A percentile compares a stretch with the other conserved stretches of the same genome.
phyloP scores from a whole-genome alignment of 2,329 filamentous ascomycete species.

The Graphilbum fragrans region DNA sequence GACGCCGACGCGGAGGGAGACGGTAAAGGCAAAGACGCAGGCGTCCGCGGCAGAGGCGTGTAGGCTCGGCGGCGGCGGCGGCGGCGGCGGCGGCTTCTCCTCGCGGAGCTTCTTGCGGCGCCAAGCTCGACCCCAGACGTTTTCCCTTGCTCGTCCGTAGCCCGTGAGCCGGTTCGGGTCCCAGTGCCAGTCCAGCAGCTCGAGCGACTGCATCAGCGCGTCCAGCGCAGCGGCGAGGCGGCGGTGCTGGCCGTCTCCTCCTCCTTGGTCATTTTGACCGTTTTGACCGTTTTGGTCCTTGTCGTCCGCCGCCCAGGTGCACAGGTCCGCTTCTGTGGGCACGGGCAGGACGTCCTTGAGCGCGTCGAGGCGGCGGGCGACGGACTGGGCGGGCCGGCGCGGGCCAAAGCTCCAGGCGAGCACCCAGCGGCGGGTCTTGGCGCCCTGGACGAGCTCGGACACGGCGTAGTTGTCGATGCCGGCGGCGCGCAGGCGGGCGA shows the following conservation, averaged over 20 bases:
- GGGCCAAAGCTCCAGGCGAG: slow-evolving; percentile 75
- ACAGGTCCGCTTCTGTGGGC: slow-evolving; percentile 26
- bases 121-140: slow-evolving; percentile 70
- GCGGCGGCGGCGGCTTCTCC: slow-evolving; percentile 4
- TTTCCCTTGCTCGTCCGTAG: slow-evolving; percentile 50
- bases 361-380: slow-evolving; percentile 31
- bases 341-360: slow-evolving; percentile 29
- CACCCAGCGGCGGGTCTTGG: slow-evolving; percentile 73
- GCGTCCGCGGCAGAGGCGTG: slow-evolving; percentile 10
- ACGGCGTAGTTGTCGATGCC: slow-evolving; percentile 68
- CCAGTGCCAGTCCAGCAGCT: slow-evolving; percentile 54
- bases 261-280: slow-evolving; percentile 7
- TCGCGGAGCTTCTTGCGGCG: slow-evolving; percentile 42
- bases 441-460: slow-evolving; percentile 65
- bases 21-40: slow-evolving; percentile 44
- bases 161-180: slow-evolving; percentile 39
- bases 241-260: too few species aligned
- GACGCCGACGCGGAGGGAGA: slow-evolving; percentile 31
- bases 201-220: slow-evolving; percentile 38
- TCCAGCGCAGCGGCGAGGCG: slow-evolving; percentile 22
- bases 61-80: not conserved
- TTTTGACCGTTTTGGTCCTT: not conserved
- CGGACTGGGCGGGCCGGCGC: slow-evolving; percentile 43
- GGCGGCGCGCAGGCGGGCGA: slow-evolving; percentile 42
- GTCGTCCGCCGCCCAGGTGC: slow-evolving; percentile 25